Conservation (phyloP, 805 yeast genomes). For the Millerozyma miso region DNA sequence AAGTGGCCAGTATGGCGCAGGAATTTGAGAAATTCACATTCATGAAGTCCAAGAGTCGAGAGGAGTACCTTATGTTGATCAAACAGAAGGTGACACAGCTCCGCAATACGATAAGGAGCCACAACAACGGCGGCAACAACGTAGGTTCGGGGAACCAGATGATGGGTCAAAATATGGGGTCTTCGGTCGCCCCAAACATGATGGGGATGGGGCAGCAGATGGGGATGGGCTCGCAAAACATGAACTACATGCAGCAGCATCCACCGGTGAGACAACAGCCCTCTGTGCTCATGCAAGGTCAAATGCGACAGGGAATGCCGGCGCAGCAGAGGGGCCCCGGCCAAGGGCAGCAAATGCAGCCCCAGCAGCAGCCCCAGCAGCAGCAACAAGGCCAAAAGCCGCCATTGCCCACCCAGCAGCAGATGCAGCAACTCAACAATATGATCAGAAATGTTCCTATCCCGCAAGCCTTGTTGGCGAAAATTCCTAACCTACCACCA, state of each 20-base stretch:
- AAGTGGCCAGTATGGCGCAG: slow-evolving; percentile 49
- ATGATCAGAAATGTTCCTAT: slow-evolving; percentile 64
- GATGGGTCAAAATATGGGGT: slow-evolving; percentile 14
- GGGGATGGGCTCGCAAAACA: slow-evolving; percentile 15
- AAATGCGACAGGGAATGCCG: slow-evolving; percentile 14
- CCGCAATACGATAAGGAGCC: slow-evolving; percentile 16
- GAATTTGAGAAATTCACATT: slow-evolving; percentile 68
- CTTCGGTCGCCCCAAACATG: slow-evolving; percentile 13
- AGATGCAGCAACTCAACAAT: slow-evolving; percentile 35
- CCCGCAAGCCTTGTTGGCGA: slow-evolving; percentile 60
- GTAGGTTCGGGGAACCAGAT: neutral
- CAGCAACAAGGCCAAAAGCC: slow-evolving; percentile 17
- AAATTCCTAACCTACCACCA: slow-evolving; percentile 74
- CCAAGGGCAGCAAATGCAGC: slow-evolving; percentile 8
- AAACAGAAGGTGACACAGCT: slow-evolving; percentile 36
- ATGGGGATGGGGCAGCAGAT: slow-evolving; percentile 9
- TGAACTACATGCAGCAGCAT: slow-evolving; percentile 37
- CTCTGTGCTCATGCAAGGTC: slow-evolving; percentile 40
- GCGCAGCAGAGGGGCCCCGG: slow-evolving; percentile 5
- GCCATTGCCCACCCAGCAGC: slow-evolving; percentile 19
- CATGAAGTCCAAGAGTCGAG: slow-evolving; percentile 52
- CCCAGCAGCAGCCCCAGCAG: slow-evolving; percentile 12
- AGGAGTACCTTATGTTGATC: slow-evolving; percentile 48
- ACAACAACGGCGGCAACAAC: slow-evolving; percentile 1
- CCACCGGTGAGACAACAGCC: slow-evolving; percentile 51